A percentile compares a stretch with the other conserved stretches of the same genome.
phyloP scores from a whole-genome alignment of 2,329 filamentous ascomycete genomes.

The Aureobasidium melanogenum region DNA sequence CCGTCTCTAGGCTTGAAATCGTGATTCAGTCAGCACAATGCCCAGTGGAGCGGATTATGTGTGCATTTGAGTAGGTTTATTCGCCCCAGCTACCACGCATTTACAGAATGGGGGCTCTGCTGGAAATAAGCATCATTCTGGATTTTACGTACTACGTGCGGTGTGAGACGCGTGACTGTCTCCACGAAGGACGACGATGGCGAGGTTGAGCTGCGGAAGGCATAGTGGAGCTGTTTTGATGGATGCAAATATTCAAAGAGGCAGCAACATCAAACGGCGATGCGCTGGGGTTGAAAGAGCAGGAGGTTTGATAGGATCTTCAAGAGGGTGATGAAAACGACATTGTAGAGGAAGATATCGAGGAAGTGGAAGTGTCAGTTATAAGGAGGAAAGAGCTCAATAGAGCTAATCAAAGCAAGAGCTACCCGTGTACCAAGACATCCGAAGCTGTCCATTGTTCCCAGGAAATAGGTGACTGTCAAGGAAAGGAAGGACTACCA shows the following conservation, averaged over 20 bases:
- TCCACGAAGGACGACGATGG: conserved; percentile 23
- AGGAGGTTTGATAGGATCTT: background rate
- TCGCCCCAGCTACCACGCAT: background rate
- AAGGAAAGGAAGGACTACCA: background rate
- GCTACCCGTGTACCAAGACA: background rate
- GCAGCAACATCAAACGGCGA: background rate
- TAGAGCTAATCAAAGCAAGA: background rate
- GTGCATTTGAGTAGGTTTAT: background rate
- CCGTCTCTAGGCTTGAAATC: conserved; percentile 3
- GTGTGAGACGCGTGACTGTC: conserved; percentile 14
- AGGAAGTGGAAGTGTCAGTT: background rate
- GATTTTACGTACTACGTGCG: background rate
- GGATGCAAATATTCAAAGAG: conserved; percentile 1
- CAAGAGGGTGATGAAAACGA: background rate
- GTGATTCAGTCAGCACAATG: background rate
- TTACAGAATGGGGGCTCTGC: background rate
- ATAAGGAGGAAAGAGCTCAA: background rate
- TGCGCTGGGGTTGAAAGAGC: background rate
- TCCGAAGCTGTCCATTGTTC: background rate
- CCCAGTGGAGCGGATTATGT: background rate
- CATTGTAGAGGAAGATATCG: background rate
- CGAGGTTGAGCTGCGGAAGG: conserved; percentile 16
- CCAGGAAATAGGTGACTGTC: background rate
- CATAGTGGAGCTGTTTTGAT: background rate
- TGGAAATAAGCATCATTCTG: background rate